A percentile compares a stretch with the other conserved stretches of the same genome.
Evolutionary conservation across 2,329 filamentous ascomycete species (phyloP).

Genomic region (Fusarium guadeloupense): DNA sequence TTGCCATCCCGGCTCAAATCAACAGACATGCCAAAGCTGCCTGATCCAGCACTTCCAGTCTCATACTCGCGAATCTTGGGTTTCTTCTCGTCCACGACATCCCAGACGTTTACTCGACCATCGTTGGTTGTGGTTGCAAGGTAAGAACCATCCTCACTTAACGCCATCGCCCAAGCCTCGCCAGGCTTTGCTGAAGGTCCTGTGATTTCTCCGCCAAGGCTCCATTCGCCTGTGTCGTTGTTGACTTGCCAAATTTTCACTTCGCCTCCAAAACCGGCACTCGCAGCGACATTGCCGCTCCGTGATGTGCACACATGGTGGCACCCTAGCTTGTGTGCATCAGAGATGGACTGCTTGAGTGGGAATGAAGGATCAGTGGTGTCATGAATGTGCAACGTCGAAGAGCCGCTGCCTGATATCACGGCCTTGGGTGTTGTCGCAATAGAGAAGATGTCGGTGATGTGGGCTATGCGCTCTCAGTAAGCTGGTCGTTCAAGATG

Average conservation of each 20-base stretch:
- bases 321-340: constrained; percentile 87
- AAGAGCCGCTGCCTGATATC: constrained; percentile 85
- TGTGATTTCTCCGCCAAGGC: constrained; percentile 52
- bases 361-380: constrained; percentile 77
- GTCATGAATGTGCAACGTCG: constrained; percentile 81
- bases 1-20: constrained; percentile 82
- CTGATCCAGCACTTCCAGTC: constrained; percentile 74
- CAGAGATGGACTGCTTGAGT: constrained; percentile 79
- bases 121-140: constrained; percentile 89
- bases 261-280: constrained; percentile 88
- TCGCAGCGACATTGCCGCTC: constrained; percentile 78
- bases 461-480: constrained; percentile 69
- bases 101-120: constrained; percentile 90
- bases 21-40: constrained; percentile 89
- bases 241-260: constrained; percentile 81
- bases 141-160: constrained; percentile 85
- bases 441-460: constrained; percentile 84
- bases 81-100: constrained; percentile 64
- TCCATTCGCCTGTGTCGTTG: constrained; percentile 66
- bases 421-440: constrained; percentile 78
- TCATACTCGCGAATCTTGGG: constrained; percentile 84
- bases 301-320: constrained; percentile 82
- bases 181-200: constrained; percentile 64
- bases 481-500: constrained; percentile 17
- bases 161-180: constrained; percentile 86